These are phyloP conservation scores for Ophiorrhiza pumila DNA, from an alignment of 257 asterid genomes.

Conservation along the genomic window DNA sequence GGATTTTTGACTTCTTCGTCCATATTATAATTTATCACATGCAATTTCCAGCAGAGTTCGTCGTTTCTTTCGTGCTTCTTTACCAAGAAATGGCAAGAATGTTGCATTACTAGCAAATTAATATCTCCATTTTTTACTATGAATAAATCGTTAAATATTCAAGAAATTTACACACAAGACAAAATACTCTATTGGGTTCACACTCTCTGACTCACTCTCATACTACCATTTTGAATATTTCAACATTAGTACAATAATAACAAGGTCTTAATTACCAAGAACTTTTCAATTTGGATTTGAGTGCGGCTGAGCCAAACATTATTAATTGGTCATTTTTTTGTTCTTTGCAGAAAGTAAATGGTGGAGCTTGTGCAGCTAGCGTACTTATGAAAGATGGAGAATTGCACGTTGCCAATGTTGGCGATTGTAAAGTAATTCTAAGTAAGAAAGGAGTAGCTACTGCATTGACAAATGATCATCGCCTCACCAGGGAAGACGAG, in stretches of 20 bases:
- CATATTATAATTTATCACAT: not conserved
- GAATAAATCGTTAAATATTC: not conserved
- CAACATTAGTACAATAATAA: too few relatives aligned
- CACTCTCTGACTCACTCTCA: too few relatives aligned
- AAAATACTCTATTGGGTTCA: too few relatives aligned
- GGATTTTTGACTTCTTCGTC: not conserved
- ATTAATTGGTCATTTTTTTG: not conserved
- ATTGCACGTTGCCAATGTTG: conserved; percentile 40
- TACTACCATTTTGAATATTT: too few relatives aligned
- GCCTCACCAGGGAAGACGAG: conserved; percentile 42
- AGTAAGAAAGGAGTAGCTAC: conserved; percentile 39
- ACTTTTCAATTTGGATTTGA: not conserved
- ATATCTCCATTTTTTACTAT: not conserved
- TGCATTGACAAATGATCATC: conserved; percentile 44
- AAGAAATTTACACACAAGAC: too few relatives aligned
- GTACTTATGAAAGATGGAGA: conserved; percentile 45
- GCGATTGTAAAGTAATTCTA: conserved; percentile 47
- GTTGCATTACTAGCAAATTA: not conserved
- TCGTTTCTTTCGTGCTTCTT: not conserved
- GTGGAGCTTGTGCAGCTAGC: conserved; percentile 58
- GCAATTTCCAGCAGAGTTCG: not conserved
- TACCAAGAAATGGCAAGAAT: not conserved
- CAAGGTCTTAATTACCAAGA: not conserved
- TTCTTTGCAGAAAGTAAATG: conserved; percentile 30
- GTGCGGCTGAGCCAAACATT: not conserved